phyloP scores from a whole-genome alignment of 345 rosid species.

The Punica granatum region DNA sequence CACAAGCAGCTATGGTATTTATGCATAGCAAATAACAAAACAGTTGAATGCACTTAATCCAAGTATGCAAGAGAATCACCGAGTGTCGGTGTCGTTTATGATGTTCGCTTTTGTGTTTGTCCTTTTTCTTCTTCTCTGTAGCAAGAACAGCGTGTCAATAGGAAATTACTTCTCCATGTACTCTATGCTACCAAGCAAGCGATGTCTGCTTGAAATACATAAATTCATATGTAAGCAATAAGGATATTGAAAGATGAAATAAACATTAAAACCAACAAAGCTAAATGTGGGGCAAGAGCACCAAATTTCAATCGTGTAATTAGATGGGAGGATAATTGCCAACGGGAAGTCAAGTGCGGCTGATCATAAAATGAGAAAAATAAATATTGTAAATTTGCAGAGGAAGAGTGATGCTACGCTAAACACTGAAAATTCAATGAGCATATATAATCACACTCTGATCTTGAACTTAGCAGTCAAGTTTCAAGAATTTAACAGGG shows the following conservation, averaged over 20 bases:
- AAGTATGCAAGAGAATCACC: slow-evolving; percentile 34
- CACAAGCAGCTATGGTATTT: neutral
- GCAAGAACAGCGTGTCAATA: slow-evolving; percentile 21
- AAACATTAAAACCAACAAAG: neutral
- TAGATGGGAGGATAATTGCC: neutral
- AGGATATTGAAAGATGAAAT: neutral
- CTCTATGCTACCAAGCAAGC: neutral
- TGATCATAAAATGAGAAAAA: neutral
- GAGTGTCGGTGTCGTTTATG: slow-evolving; percentile 24
- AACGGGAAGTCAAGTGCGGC: neutral
- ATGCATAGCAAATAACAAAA: neutral
- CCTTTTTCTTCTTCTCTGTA: slow-evolving; percentile 77
- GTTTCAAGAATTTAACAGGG: neutral
- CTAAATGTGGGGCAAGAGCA: neutral
- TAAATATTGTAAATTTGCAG: neutral
- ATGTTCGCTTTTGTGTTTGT: slow-evolving; percentile 44
- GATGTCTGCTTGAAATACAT: neutral
- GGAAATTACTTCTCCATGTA: neutral
- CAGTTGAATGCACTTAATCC: neutral
- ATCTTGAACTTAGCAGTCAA: neutral
- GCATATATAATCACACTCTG: neutral
- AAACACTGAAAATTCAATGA: neutral
- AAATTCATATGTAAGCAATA: neutral
- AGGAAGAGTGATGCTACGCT: neutral
- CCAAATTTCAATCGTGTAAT: neutral